Conservation (phyloP, 2,329 filamentous ascomycete genomes). For the Curvularia hawaiiensis region DNA sequence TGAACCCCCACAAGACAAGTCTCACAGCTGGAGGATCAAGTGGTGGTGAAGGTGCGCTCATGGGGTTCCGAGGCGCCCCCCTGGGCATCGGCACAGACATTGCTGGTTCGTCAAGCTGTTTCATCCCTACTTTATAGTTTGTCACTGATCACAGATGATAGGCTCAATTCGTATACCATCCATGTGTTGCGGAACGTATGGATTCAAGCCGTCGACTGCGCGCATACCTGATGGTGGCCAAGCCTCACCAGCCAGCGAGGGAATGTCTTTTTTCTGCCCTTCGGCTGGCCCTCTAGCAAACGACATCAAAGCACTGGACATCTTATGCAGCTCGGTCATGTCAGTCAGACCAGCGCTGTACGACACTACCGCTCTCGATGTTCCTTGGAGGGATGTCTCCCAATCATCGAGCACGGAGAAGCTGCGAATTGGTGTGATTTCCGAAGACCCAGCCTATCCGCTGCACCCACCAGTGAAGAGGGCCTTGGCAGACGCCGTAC, state of each 20-base stretch:
- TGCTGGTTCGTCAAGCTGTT: constrained; percentile 16
- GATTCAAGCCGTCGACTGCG: constrained; percentile 58
- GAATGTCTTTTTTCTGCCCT: constrained; percentile 7
- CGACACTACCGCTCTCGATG: constrained; percentile 6
- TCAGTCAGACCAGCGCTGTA: constrained; percentile 8
- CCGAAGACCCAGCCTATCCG: constrained; percentile 8
- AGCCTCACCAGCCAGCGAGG: background rate
- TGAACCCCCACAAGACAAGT: constrained; percentile 63
- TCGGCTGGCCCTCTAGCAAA: constrained; percentile 10
- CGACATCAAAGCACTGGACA: constrained; percentile 2
- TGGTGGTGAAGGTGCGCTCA: constrained; percentile 67
- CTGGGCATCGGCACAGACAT: constrained; percentile 68
- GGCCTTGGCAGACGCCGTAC: constrained; percentile 3
- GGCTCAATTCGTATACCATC: constrained; percentile 55
- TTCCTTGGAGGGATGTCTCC: constrained; percentile 6
- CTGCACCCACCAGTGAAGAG: constrained; percentile 14
- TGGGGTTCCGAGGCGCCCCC: constrained; percentile 61
- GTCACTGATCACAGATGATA: background rate
- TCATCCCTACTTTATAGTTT: background rate
- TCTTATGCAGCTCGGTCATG: constrained; percentile 4
- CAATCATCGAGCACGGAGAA: background rate
- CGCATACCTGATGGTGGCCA: constrained; percentile 51
- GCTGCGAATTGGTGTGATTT: constrained; percentile 9
- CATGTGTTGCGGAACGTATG: constrained; percentile 58
- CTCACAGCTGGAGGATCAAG: constrained; percentile 66